Conservation (phyloP, 345 rosid species). For the Brassica cretica region DNA sequence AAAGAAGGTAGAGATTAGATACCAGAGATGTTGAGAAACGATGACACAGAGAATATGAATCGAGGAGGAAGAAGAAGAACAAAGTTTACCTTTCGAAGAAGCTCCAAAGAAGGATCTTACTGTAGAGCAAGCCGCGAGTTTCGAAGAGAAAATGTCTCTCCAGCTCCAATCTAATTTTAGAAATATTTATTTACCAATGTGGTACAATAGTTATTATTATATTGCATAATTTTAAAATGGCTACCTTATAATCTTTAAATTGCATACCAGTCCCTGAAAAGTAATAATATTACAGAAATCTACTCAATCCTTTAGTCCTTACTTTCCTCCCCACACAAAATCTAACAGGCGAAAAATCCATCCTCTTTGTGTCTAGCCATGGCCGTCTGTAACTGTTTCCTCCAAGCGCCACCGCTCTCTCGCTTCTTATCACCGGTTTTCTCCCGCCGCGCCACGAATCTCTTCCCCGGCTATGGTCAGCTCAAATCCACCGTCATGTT, state of each 20-base stretch:
- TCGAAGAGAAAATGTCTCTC: conserved; percentile 37
- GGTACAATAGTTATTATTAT: background rate
- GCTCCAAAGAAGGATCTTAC: conserved; percentile 34
- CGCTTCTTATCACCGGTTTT: conserved; percentile 39
- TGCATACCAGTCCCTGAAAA: too few relatives aligned
- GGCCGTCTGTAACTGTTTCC: conserved; percentile 46
- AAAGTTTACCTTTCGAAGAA: conserved; percentile 28
- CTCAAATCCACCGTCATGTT: conserved; percentile 37
- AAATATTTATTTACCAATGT: background rate
- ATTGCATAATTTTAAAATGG: too few relatives aligned
- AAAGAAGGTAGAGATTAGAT: background rate
- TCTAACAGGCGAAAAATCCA: background rate
- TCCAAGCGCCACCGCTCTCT: conserved; percentile 43
- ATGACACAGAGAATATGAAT: conserved; percentile 17
- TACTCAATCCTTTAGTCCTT: conserved; percentile 14
- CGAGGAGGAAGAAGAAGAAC: background rate
- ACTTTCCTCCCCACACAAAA: conserved; percentile 23
- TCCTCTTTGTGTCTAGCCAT: conserved; percentile 33
- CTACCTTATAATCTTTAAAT: background rate
- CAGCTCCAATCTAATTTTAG: conserved; percentile 32
- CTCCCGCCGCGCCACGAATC: conserved; percentile 23
- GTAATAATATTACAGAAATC: conserved; percentile 4
- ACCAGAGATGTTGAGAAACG: conserved; percentile 26
- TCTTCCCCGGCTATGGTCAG: conserved; percentile 22
- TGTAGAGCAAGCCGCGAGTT: conserved; percentile 39